Evolutionary conservation across 345 rosid genomes (phyloP), one percentile per base, ranked within the genome.

Genomic region (Anastatica hierochuntica): DNA sequence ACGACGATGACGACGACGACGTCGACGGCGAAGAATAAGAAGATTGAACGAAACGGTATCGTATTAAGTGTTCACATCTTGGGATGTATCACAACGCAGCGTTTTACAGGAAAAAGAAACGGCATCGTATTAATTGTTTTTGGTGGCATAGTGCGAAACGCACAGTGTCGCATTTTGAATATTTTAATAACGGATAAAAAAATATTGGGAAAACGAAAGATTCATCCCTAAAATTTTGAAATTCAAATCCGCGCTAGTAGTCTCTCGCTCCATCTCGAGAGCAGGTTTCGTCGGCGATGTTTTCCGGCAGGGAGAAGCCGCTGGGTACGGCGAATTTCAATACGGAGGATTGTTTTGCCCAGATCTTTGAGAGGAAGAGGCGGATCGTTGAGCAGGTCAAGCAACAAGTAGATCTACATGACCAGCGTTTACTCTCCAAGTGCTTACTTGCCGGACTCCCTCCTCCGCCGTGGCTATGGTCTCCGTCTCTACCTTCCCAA

Each of bases 401-500:
- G 78, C 82, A 81, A 43, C 92, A 78, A 67, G 59, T 67, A 29
- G 70, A 68, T 38, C 83, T 71, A 60, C 81, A 75, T 63, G 94
- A 92, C 41, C 80, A 76, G 8, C 75, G 76, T 37, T 83, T 85
- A 60, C 94, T 89, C 60, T 77, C 87, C 40, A 74, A 70, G 1
- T 87, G 92, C 40, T 63, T 83, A 53, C 72, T 92, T 23, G 75
- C 72, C 15, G 94, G 90, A 45, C 50, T 85, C 14, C 31, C 76
- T 27, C 90, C 90, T 69, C 98, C 97, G 38, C 19, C 88, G 2
- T 85, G 87, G 84, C 88, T 88, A 44, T 62, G 63, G 63, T 68
- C 74, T 39, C 75, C 77, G 8, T 40, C 69, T 53, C 41, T 66
- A 30, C 72, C 67, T 58, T 67, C 66, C 33, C 66, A 67, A 26